Base-by-base conservation (phyloP, 1,284 basidiomycete genomes). In the Malassezia sp. region DNA sequence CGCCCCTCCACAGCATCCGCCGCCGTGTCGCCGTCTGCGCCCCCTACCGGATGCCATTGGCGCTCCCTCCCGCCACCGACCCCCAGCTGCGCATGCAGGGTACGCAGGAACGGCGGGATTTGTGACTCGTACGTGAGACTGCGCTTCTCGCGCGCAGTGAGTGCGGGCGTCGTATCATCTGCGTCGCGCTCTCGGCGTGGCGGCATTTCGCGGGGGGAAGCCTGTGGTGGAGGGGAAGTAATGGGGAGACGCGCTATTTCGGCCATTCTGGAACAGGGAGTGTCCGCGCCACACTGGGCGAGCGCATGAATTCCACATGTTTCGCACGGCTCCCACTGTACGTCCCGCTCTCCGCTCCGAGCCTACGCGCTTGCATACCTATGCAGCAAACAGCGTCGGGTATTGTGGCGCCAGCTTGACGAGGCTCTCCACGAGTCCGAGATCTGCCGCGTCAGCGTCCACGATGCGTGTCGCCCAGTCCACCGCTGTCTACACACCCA, bases 401-500 rank as follows among this genome's bases (percentile, higher is more conserved):
- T 57, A 61, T 30, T 54, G 37, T 11, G 49, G 38, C 15, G 56
- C 53, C 34, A 61, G 42, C 38, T 60, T 56, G 2, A 63, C 57
- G 0, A 60, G 54, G 14, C 60, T 52, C 37, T 63, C 61, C 1
- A 61, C 61, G 3, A 63, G 44, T 2, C 21, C 29, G 36, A 63
- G 17, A 27, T 63, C 61, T 59, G 29, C 9, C n/a, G n/a, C n/a
- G 28, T 38, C 11, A 42, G 27, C 26, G 22, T 24, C 3, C 15
- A 7, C 26, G 6, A 35, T 12, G 34, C 40, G 24, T 38, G 26
- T 27, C 26, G 6, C 7, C n/a, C 26, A 12, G 7, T 14, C 8
- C 23, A 62, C 60, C 39, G 36, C n/a, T n/a, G n/a, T n/a, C n/a
- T n/a, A n/a, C n/a, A n/a, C n/a, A 66, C 63, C 63, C 23, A 67